Evolutionary conservation across 2,329 filamentous ascomycete species (phyloP).

Genomic region (Ceratocystis huliohia): DNA sequence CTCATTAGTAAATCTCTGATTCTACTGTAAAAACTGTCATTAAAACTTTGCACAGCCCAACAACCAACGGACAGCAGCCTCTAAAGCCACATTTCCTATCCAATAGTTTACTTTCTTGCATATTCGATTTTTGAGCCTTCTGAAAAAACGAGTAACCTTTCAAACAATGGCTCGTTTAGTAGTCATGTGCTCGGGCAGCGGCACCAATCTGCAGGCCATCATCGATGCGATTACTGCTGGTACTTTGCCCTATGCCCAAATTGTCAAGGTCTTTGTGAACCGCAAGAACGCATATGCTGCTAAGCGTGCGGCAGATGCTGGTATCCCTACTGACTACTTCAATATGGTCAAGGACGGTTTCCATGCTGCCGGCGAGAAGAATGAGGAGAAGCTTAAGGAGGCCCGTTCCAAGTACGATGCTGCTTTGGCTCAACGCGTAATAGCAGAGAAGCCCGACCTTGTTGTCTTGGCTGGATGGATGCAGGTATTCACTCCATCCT

Average conservation of each 20-base stretch:
- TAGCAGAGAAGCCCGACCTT: slow-evolving; percentile 53
- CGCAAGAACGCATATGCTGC: slow-evolving; percentile 36
- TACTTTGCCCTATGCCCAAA: slow-evolving; percentile 32
- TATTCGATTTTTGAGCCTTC: not conserved
- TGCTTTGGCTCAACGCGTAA: slow-evolving; percentile 55
- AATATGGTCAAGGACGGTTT: slow-evolving; percentile 65
- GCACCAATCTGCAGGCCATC: slow-evolving; percentile 68
- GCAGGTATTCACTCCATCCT: slow-evolving; percentile 61
- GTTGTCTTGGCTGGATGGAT: slow-evolving; percentile 80
- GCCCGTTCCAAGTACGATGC: slow-evolving; percentile 61
- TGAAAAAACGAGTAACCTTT: not conserved
- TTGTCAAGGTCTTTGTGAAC: slow-evolving; percentile 38
- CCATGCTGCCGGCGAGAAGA: slow-evolving; percentile 43
- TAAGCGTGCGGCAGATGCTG: slow-evolving; percentile 34
- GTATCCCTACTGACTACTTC: slow-evolving; percentile 66
- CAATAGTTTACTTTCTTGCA: not conserved
- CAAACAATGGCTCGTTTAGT: slow-evolving; percentile 39
- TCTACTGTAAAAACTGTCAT: not conserved
- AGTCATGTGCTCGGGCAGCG: slow-evolving; percentile 60
- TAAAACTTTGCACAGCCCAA: not conserved
- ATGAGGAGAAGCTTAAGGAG: slow-evolving; percentile 40
- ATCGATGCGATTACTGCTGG: slow-evolving; percentile 35
- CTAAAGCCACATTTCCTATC: not conserved
- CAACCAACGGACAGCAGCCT: not conserved
- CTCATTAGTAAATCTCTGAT: slow-evolving; percentile 4